Percentiles rank a stretch among this genome's conserved stretches.
Conservation (phyloP, 148 eudicot species). For the Polygonum maritimum region DNA sequence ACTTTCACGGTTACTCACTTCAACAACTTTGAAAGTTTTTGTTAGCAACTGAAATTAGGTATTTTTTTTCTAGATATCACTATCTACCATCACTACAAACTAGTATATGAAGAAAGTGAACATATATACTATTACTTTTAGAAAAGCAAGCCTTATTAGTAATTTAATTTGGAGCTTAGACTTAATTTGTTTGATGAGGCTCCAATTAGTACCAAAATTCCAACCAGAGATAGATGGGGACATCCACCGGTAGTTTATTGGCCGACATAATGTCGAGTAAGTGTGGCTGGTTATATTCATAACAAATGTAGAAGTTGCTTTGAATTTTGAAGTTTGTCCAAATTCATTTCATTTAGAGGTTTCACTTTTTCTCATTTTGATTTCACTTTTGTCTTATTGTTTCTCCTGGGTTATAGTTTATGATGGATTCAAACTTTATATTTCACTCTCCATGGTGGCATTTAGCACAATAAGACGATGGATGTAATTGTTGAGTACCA, state of each 20-base stretch:
- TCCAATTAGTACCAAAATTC: not conserved
- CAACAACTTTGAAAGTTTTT: too few species aligned
- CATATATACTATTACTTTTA: not conserved
- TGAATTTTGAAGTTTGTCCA: not conserved
- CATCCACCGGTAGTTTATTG: slow-evolving; percentile 3
- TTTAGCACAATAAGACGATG: too few species aligned
- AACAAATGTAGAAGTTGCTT: not conserved
- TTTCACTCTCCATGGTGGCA: too few species aligned
- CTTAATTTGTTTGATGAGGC: not conserved
- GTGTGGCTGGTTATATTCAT: slow-evolving; percentile 2
- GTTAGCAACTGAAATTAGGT: not conserved
- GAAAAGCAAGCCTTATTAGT: not conserved
- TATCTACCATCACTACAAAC: not conserved
- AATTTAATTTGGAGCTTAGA: not conserved
- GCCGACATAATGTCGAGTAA: slow-evolving; percentile 11
- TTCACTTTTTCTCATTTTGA: not conserved
- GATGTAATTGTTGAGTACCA: too few species aligned
- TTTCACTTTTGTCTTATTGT: too few species aligned
- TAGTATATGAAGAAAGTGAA: not conserved
- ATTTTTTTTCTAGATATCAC: not conserved
- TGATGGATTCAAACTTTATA: too few species aligned
- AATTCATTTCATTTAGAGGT: not conserved
- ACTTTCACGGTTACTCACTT: too few species aligned
- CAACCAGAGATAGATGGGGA: slow-evolving; percentile 4
- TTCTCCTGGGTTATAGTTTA: too few species aligned